A percentile compares a stretch with the other conserved stretches of the same genome.
Conservation (phyloP, 1,284 basidiomycete genomes). For the Ganoderma boninense region DNA sequence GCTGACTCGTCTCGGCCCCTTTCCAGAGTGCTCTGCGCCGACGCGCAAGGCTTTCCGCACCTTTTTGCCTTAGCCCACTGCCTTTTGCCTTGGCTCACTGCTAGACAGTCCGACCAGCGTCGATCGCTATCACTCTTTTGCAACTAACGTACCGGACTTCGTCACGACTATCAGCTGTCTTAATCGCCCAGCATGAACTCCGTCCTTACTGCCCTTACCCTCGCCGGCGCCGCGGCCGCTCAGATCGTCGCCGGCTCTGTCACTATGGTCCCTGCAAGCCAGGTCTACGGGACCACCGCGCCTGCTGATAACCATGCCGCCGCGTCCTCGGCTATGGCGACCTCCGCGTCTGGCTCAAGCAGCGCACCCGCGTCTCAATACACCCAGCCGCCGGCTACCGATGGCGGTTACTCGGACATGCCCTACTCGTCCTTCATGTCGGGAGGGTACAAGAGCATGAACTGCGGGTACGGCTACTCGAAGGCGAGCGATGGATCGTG, state of each 20-base stretch:
- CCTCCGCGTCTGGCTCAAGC: constrained; percentile 29
- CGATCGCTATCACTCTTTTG: constrained; percentile 67
- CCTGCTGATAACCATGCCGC: constrained; percentile 27
- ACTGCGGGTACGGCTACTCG: constrained; percentile 72
- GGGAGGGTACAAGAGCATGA: constrained; percentile 69
- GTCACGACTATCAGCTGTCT: constrained; percentile 34
- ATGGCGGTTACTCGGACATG: constrained; percentile 56
- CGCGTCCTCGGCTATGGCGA: constrained; percentile 23
- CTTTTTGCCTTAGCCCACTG: too few species aligned
- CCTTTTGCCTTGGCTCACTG: constrained; percentile 37
- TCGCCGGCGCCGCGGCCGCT: constrained; percentile 62
- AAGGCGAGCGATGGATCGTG: constrained; percentile 66
- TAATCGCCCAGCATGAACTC: constrained; percentile 63
- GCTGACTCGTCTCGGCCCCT: background rate
- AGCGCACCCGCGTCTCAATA: constrained; percentile 48
- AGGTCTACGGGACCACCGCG: constrained; percentile 28
- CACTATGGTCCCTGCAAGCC: constrained; percentile 52
- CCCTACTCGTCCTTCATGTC: constrained; percentile 64
- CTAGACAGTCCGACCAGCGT: constrained; percentile 60
- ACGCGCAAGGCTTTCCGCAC: constrained; percentile 46
- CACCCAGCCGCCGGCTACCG: constrained; percentile 51
- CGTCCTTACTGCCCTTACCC: constrained; percentile 63
- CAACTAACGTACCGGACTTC: constrained; percentile 46
- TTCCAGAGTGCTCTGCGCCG: constrained; percentile 40
- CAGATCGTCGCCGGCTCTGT: constrained; percentile 61